Base-by-base conservation (phyloP, 805 yeast genomes). In the Candida insectalens region DNA sequence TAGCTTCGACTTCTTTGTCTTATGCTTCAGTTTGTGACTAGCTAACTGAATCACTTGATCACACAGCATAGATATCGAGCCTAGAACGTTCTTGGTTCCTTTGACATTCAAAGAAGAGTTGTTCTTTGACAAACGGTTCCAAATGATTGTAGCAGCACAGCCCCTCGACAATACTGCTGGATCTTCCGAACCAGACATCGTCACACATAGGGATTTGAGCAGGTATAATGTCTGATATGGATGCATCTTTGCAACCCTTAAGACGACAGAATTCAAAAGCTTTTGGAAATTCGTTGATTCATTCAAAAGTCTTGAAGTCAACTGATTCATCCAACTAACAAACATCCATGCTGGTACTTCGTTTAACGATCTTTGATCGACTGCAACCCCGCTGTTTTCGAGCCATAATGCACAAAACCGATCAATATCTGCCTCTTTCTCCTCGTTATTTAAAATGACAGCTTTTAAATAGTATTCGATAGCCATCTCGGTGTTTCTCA, bases 351-450 rank as follows among this genome's bases (percentile, higher is more conserved):
- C 62, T 0, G 94, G 81, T 14, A 83, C 55, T 0, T 33, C 31
- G 0, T 47, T 33, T 3, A 79, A 46, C 4, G 60, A 56, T 2
- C 49, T 43, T 10, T 46, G 46, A 7, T 82, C 59, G 6, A 56
- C 44, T 4, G 25, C 12, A 7, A 44, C 40, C 12, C 38, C 39
- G 6, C 44, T 42, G 36, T 74, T 67, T 39, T 78, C 82, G 26
- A 89, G 62, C 94, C 96, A 89, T 8, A 89, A 53, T 0, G 88
- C 81, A 53, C 88, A 79, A 40, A 88, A 79, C 36, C 83, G 71
- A 48, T 84, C 94, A 19, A 80, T 59, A 33, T 73, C 79, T 38
- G 70, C 72, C 32, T 70, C 74, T 34, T 66, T 69, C 38, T 51
- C 62, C 23, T 47, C 46, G 30, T 66, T 70, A 19, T 34, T 37